phyloP scores from a whole-genome alignment of 495 filamentous ascomycete species.

The Bathelium albidoporum region DNA sequence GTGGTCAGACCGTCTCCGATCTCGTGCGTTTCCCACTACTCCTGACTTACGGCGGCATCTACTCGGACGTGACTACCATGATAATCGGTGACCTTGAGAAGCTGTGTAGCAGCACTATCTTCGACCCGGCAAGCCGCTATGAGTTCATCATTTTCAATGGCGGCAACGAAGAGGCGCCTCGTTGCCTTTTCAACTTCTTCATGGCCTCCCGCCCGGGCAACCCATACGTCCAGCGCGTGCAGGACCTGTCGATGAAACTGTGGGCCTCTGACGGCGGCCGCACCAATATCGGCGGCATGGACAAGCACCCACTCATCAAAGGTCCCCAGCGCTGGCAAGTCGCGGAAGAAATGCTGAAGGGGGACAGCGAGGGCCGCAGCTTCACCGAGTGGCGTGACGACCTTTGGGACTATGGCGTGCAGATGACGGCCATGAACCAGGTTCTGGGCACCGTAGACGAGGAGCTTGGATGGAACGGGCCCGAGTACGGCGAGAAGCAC shows the following conservation, averaged over 20 bases:
- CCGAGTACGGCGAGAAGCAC: conserved; percentile 37
- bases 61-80: conserved; percentile 45
- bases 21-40: conserved; percentile 47
- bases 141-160: conserved; percentile 40
- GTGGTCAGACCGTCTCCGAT: conserved; percentile 44
- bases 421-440: conserved; percentile 39
- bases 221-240: conserved; percentile 40
- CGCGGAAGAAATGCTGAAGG: conserved; percentile 14
- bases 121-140: conserved; percentile 35
- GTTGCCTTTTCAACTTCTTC: conserved; percentile 41
- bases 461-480: conserved; percentile 44
- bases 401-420: conserved; percentile 45
- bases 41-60: conserved; percentile 45
- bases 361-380: conserved; percentile 16
- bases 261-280: conserved; percentile 42
- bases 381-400: conserved; percentile 19
- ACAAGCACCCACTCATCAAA: conserved; percentile 36
- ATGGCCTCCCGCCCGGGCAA: conserved; percentile 35
- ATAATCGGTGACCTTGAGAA: conserved; percentile 46
- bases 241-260: conserved; percentile 39
- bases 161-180: conserved; percentile 24
- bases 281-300: conserved; percentile 43
- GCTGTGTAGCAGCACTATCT: conserved; percentile 40
- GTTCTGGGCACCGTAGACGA: conserved; percentile 44
- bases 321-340: conserved; percentile 33